Base-by-base conservation (phyloP, 2,329 filamentous ascomycete genomes). In the Exophiala calicioides region DNA sequence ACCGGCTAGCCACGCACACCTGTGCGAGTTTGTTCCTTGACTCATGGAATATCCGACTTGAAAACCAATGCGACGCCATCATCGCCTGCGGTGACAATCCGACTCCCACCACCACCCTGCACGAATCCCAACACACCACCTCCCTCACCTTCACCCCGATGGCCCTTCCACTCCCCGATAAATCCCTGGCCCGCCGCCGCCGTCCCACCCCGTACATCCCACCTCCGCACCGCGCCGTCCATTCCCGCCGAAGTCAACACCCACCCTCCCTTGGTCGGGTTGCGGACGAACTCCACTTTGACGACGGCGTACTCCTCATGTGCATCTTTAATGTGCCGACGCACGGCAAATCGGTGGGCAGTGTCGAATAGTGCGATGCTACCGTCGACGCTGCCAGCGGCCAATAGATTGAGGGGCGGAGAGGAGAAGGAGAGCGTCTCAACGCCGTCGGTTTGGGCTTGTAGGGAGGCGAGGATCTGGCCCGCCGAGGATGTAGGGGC, bases 81-180 rank as follows among this genome's bases (percentile, higher is more conserved):
- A 70, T 98, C 93, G 18, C 93, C 93, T 2, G 90, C 93, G 4
- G 93, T 97, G 3, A 95, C 79, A 37, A 97, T 75, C 56, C 83
- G 77, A 64, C 84, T 77, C 5, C 84, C 83, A 2, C 74, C 76
- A 3, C 52, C 57, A 10, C 55, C 55, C 68, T 96, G 90, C 41
- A 95, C 90, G 64, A 97, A 98, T 0, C 86, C 90, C 58, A 97
- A 70, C 6, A 97, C 85, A 42, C 91, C 91, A 24, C 90, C 91
- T 16, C 89, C 85, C 70, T 93, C 88, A 9, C 89, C 86, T 63
- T 88, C 82, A 21, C 90, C 84, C 59, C 88, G 68, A 66, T 98
- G 93, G 0, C 93, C 93, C 67, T 79, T 89, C 90, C 90, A 97
- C 69, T 96, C 90, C 55, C 84, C 85, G 18, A 88, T 71, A 41